Percentiles rank a stretch among this genome's conserved stretches.
Evolutionary conservation across 257 asterid genomes (phyloP).

Genomic region (Solanum boliviense): DNA sequence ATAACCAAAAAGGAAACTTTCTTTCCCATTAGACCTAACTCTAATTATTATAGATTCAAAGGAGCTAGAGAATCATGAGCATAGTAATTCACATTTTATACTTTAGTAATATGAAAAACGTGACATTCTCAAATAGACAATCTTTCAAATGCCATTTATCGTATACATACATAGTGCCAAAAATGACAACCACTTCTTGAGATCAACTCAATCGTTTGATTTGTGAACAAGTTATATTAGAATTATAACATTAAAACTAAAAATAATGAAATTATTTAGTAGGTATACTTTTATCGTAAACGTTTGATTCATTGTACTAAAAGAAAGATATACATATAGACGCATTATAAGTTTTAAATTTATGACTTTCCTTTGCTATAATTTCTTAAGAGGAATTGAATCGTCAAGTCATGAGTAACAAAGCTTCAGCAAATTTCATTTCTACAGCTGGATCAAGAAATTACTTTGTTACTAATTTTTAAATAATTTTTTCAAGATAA

Average conservation of each 20-base stretch:
- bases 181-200: neutral
- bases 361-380: neutral
- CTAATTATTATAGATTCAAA: neutral
- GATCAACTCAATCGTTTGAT: neutral
- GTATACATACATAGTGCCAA: neutral
- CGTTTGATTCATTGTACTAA: neutral
- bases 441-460: neutral
- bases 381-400: neutral
- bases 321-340: neutral
- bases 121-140: neutral
- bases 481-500: neutral
- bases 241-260: neutral
- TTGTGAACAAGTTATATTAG: neutral
- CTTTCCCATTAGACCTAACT: neutral
- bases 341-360: neutral
- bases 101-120: neutral
- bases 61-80: neutral
- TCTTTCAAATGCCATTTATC: neutral
- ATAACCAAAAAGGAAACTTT: neutral
- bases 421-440: neutral
- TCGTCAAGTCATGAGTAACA: neutral
- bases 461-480: neutral
- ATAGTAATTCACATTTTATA: neutral
- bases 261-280: neutral
- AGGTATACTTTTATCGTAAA: neutral